phyloP scores from a whole-genome alignment of 176 grass and related monocot genomes.

The Cenchrus purpureus region DNA sequence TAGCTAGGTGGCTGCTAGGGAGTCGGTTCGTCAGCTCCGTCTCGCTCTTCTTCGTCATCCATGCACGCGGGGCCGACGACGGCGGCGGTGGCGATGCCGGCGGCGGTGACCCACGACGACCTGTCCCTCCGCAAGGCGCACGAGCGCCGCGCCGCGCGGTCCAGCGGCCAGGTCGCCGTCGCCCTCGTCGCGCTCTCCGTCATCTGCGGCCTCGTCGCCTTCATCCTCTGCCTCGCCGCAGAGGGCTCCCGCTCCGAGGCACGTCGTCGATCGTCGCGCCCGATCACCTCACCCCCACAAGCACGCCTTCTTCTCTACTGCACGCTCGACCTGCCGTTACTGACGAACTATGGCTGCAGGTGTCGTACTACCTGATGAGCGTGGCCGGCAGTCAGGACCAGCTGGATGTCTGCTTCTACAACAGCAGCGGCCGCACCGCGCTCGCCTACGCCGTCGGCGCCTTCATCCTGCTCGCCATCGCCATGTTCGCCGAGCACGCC shows the following conservation, averaged over 20 bases:
- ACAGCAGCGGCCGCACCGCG: constrained; percentile 54
- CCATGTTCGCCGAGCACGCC: constrained; percentile 88
- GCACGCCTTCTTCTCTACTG: not conserved
- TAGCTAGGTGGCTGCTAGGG: not conserved
- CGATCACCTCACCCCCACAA: too few species aligned
- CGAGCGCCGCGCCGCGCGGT: constrained; percentile 42
- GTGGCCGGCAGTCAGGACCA: constrained; percentile 43
- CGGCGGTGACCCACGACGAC: constrained; percentile 86
- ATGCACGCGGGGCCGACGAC: constrained; percentile 19
- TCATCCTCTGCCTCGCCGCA: constrained; percentile 87
- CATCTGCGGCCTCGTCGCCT: constrained; percentile 70
- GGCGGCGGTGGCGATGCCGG: constrained; percentile 24
- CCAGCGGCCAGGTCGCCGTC: constrained; percentile 56
- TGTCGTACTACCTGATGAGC: constrained; percentile 71
- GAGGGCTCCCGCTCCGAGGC: constrained; percentile 84
- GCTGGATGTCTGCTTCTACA: constrained; percentile 72
- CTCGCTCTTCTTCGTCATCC: not conserved
- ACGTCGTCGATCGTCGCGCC: not conserved
- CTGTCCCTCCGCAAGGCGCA: constrained; percentile 63
- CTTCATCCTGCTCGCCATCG: constrained; percentile 83
- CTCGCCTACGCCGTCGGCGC: constrained; percentile 72
- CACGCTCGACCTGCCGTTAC: not conserved
- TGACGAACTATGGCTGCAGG: constrained; percentile 38
- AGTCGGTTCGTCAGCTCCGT: too few species aligned
- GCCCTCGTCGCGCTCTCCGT: constrained; percentile 77